Percentiles rank a stretch among this genome's conserved stretches.
Conservation (phyloP, 108 stramenopile species). For the Nitzschia sp. region DNA sequence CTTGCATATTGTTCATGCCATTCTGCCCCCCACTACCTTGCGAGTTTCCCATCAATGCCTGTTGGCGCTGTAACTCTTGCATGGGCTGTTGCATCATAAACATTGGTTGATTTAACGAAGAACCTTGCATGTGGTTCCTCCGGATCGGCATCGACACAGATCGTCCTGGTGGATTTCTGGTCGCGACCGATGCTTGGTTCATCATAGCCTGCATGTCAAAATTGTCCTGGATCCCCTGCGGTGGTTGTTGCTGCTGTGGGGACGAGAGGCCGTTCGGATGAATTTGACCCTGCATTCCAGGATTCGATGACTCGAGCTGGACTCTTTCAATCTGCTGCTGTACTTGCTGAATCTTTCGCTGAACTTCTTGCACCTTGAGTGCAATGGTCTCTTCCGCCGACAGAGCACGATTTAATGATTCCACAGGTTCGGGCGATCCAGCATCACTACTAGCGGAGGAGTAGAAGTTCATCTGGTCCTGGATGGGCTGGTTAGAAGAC, state of each 20-base stretch:
- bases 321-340: slow-evolving; percentile 26
- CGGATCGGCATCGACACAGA: slow-evolving; percentile 25
- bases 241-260: slow-evolving; percentile 3
- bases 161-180: slow-evolving; percentile 14
- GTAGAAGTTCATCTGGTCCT: neutral
- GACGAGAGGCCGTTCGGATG: neutral
- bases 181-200: slow-evolving; percentile 4
- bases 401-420: neutral
- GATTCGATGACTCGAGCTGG: slow-evolving; percentile 4
- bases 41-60: neutral
- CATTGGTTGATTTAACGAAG: slow-evolving; percentile 2
- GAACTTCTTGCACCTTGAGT: slow-evolving; percentile 20
- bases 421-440: neutral
- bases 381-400: neutral
- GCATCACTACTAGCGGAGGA: neutral
- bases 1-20: neutral
- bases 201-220: slow-evolving; percentile 3
- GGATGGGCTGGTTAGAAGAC: neutral
- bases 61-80: slow-evolving; percentile 1
- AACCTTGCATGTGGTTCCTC: slow-evolving; percentile 13
- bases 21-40: neutral
- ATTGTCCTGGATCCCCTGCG: neutral
- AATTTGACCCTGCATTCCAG: neutral
- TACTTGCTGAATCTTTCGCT: slow-evolving; percentile 17
- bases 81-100: slow-evolving; percentile 27